These are phyloP conservation scores for Colletotrichum tabaci DNA, from an alignment of 2,329 filamentous ascomycete genomes.

Conservation along the genomic window DNA sequence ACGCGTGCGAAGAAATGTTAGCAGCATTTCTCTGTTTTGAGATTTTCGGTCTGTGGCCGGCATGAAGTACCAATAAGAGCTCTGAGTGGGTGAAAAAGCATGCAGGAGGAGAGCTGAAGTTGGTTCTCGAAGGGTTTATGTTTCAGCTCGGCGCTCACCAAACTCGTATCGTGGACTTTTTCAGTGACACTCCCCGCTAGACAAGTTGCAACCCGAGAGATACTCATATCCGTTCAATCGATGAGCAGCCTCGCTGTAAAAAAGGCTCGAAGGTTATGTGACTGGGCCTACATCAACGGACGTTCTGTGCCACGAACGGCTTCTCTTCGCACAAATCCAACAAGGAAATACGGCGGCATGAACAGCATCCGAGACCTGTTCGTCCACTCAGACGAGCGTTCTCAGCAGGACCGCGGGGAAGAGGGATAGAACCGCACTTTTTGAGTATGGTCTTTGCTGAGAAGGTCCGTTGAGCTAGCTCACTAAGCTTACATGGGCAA, in stretches of 20 bases:
- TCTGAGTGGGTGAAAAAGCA: too few relatives aligned
- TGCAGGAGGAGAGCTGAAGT: not conserved
- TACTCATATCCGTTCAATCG: not conserved
- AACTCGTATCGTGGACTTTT: constrained; percentile 12
- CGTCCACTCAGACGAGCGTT: constrained; percentile 8
- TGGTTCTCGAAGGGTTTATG: not conserved
- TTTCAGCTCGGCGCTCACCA: not conserved
- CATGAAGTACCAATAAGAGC: too few relatives aligned
- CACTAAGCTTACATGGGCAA: constrained; percentile 35
- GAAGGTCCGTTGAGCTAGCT: constrained; percentile 3
- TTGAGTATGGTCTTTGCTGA: constrained; percentile 2
- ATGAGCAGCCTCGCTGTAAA: not conserved
- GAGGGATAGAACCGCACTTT: not conserved
- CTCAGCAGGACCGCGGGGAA: not conserved
- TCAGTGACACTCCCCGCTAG: not conserved
- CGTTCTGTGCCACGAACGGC: constrained; percentile 36
- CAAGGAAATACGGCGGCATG: constrained; percentile 12
- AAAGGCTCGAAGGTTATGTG: not conserved
- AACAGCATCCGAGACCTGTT: constrained; percentile 1
- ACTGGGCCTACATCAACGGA: constrained; percentile 21
- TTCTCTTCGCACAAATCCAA: constrained; percentile 40
- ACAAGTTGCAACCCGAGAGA: not conserved
- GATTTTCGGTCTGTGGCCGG: too few relatives aligned
- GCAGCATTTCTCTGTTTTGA: too few relatives aligned
- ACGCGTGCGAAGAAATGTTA: not conserved